Percentiles rank a stretch among this genome's conserved stretches.
These are phyloP conservation scores for Boletellus sp. DNA, from an alignment of 1,284 basidiomycete species.

Conservation along the genomic window DNA sequence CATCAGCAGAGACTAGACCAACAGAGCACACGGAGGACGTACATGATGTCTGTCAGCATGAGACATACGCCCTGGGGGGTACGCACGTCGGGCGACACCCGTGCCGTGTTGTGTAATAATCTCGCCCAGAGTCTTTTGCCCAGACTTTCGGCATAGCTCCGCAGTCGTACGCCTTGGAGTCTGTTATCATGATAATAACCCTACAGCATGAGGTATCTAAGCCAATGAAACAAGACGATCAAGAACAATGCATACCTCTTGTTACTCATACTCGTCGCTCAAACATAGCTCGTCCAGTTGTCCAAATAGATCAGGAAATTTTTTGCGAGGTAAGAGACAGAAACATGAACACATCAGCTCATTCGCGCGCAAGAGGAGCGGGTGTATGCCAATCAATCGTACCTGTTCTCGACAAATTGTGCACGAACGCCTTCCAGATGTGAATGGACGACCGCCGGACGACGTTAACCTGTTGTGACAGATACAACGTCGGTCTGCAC, in stretches of 20 bases:
- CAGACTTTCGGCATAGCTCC: slow-evolving; percentile 94
- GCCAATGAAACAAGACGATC: neutral
- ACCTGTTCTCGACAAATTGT: too few relatives aligned
- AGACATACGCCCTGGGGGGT: slow-evolving; percentile 89
- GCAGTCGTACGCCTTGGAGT: slow-evolving; percentile 83
- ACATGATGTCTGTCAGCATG: slow-evolving; percentile 88
- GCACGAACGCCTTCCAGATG: too few relatives aligned
- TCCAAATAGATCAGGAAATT: too few relatives aligned
- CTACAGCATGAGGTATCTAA: too few relatives aligned
- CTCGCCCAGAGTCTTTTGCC: slow-evolving; percentile 88
- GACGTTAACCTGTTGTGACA: too few relatives aligned
- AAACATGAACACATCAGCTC: slow-evolving; percentile 21
- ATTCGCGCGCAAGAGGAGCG: too few relatives aligned
- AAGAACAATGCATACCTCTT: slow-evolving; percentile 71
- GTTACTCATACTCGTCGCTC: slow-evolving; percentile 79
- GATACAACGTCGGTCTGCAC: too few relatives aligned
- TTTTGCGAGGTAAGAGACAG: too few relatives aligned
- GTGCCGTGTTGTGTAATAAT: slow-evolving; percentile 60
- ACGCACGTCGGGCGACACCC: slow-evolving; percentile 63
- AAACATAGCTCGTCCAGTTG: slow-evolving; percentile 52
- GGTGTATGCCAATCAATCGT: too few relatives aligned
- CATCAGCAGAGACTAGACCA: slow-evolving; percentile 1
- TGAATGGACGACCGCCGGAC: too few relatives aligned
- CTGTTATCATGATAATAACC: too few relatives aligned
- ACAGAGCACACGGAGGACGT: slow-evolving; percentile 22